These are phyloP conservation scores for Penicillium paradoxum DNA, from an alignment of 495 filamentous ascomycete species.

Conservation along the genomic window DNA sequence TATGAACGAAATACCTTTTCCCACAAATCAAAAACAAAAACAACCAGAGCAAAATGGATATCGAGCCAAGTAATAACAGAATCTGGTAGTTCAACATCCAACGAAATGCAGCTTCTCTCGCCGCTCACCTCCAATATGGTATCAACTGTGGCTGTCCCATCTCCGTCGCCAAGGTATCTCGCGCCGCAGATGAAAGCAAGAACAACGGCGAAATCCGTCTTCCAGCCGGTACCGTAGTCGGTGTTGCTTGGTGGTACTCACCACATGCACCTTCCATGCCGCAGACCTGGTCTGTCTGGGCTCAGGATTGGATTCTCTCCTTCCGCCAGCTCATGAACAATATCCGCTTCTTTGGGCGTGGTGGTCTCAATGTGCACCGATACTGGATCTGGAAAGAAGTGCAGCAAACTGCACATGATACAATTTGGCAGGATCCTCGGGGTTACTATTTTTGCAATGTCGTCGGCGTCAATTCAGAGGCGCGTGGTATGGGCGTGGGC, in stretches of 20 bases:
- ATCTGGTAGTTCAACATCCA: conserved; percentile 43
- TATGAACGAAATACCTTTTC: conserved; percentile 22
- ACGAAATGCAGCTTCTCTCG: conserved; percentile 59
- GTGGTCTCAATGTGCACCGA: conserved; percentile 55
- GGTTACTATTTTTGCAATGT: conserved; percentile 72
- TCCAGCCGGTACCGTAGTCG: conserved; percentile 42
- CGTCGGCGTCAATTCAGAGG: conserved; percentile 56
- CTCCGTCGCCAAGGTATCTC: conserved; percentile 51
- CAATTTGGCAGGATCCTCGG: conserved; percentile 33
- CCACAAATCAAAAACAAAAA: background rate
- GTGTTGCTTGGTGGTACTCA: conserved; percentile 60
- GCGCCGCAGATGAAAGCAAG: conserved; percentile 11
- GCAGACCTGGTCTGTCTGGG: conserved; percentile 50
- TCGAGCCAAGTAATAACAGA: conserved; percentile 2
- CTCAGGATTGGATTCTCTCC: conserved; percentile 55
- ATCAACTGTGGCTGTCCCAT: conserved; percentile 56
- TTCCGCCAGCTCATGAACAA: conserved; percentile 57
- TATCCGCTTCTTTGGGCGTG: conserved; percentile 54
- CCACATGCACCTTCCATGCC: conserved; percentile 38
- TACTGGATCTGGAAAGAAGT: conserved; percentile 54
- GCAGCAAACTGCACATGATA: conserved; percentile 36
- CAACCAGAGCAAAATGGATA: background rate
- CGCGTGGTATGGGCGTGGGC: conserved; percentile 57
- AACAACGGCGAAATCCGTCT: conserved; percentile 13
- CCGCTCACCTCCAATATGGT: conserved; percentile 58